Evolutionary conservation across 345 rosid genomes (phyloP), one percentile per base, ranked within the genome.

Genomic region (Kandelia obovata): DNA sequence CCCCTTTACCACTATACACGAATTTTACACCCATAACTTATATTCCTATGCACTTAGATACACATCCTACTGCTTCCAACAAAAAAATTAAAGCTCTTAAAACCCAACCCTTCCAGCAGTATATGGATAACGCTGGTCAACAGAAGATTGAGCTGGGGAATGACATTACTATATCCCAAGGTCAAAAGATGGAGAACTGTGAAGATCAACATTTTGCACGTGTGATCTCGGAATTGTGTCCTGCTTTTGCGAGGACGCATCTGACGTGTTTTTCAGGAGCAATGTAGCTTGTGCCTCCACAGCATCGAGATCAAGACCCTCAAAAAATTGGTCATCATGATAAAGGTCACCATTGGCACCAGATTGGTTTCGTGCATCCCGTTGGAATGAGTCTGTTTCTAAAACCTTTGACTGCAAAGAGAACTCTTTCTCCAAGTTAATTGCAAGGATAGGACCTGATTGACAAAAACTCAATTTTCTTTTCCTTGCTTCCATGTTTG

Each of bases 321-420:
- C 96, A 23, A 79, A 94, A 77, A 94, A 94, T 69, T 83, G 84
- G 77, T 91, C 98, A 62, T 92, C 97, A 59, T 80, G 83, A 28
- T 74, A 70, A 15, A 56, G 65, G 11, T 83, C 81, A 1, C 27
- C 69, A 6, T 76, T 56, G 15, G 28, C 71, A 19, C 67, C 75
- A 30, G 19, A 17, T 26, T 62, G 64, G 23, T 70, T 77, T 11
- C 62, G 53, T n/a, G 73, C 65, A 63, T 26, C 57, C 75, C 64
- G 76, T 53, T 62, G 69, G 57, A 77, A 39, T 69, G 73, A 28
- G 67, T 81, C 71, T 71, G 68, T 69, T 19, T 68, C 66, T 49
- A 58, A 35, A 35, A 32, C 65, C 56, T 79, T 82, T 8, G 75
- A 61, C 62, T 78, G 70, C 21, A 66, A 69, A 37, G 63, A 67